Evolutionary conservation across 768 basidiomycete genomes (phyloP), one percentile per base, ranked within the genome.

Genomic region (Asterophora lycoperdoides): DNA sequence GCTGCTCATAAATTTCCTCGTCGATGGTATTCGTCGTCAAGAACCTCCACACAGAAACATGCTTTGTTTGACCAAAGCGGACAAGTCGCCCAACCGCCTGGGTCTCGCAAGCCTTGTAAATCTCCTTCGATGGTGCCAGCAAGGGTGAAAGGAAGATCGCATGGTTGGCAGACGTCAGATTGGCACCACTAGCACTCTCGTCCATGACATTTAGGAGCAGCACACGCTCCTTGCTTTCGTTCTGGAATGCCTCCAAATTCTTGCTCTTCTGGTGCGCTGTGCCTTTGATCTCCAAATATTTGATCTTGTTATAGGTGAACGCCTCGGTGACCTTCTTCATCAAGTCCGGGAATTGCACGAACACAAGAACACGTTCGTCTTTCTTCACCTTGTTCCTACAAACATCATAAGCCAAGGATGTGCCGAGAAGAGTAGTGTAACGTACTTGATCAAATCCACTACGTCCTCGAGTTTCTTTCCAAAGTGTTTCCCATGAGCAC

Each of bases 281-380:
- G 35, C 93, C 92, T 49, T 80, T 82, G 67, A 95, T 89, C 61
- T 91, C 85, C 44, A 90, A 76, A 70, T 80, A 91, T 36, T 76
- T 74, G 59, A 96, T 81, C 37, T 80, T 78, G 61, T 90, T 76
- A 45, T 79, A 78, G 2, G 64, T 70, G 54, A 97, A 78, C 0
- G 92, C 90, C 53, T 92, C 87, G 7, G 83, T 82, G 26, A 96
- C 89, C 65, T 95, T 96, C 62, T 83, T 83, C 79, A 89, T 91
- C 50, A 97, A 76, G 68, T 96, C 93, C 5, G 81, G 84, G 76
- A 94, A 97, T 61, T 97, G 94, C n/a, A 95, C 89, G 68, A 97
- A 97, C 53, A 97, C 79, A 37, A 97, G 79, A 14, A 93, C 80
- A 7, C 90, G 84, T 58, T 96, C 91, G 17, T 84, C 72, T 55